Evolutionary conservation across 345 rosid species (phyloP).

Genomic region (Rhodomyrtus tomentosa): DNA sequence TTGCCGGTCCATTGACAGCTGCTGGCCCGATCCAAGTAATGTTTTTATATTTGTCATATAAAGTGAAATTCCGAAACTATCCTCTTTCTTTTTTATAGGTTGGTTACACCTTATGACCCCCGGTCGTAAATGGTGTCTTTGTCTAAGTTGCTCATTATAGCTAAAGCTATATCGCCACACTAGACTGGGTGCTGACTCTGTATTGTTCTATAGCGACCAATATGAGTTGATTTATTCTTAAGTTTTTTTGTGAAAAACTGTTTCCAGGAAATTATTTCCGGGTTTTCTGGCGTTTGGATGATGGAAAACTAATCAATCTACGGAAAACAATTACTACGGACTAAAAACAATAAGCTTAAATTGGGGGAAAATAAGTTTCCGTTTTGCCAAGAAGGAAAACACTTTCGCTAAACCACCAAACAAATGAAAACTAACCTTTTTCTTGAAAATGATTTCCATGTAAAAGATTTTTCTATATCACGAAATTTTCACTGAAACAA

Average conservation of each 20-base stretch:
- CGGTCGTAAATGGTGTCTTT: neutral
- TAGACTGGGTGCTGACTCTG: neutral
- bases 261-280: neutral
- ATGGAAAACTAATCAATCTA: neutral
- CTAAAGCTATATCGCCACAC: neutral
- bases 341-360: neutral
- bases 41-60: neutral
- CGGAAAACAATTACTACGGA: neutral
- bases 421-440: neutral
- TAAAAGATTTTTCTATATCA: neutral
- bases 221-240: neutral
- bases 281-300: neutral
- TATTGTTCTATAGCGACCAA: neutral
- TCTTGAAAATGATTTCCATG: neutral
- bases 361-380: neutral
- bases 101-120: neutral
- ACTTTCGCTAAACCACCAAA: neutral
- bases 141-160: neutral
- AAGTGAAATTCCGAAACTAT: neutral
- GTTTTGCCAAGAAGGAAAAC: neutral
- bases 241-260: neutral
- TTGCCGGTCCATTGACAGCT: slow-evolving; percentile 23
- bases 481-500: neutral
- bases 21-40: slow-evolving; percentile 20
- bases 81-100: neutral